Percentiles rank a stretch among this genome's conserved stretches.
phyloP scores from a whole-genome alignment of 202 grass and related monocot genomes.

The Zoysia matrella region DNA sequence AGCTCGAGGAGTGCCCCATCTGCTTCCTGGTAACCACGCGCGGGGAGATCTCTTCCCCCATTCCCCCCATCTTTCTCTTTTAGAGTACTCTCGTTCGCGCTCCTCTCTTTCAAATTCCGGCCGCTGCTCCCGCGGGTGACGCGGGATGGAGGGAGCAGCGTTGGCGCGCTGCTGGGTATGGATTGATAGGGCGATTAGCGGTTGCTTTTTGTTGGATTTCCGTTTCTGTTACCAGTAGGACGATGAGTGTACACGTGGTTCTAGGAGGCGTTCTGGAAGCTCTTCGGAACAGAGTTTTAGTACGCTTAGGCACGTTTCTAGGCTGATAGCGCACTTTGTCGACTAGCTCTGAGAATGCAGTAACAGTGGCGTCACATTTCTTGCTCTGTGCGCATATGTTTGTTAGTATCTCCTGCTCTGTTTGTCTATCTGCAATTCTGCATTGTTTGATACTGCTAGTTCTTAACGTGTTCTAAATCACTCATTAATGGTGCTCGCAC shows the following conservation, averaged over 20 bases:
- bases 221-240: neutral
- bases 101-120: no score
- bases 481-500: neutral
- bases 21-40: no score
- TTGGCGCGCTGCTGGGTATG: neutral
- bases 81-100: no score
- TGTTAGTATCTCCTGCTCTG: neutral
- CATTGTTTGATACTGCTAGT: neutral
- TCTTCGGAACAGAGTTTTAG: constrained; percentile 19
- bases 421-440: neutral
- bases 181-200: constrained; percentile 23
- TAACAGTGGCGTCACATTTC: constrained; percentile 22
- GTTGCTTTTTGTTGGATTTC: constrained; percentile 32
- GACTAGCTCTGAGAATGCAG: constrained; percentile 23
- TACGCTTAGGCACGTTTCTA: constrained; percentile 17
- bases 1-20: no score
- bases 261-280: neutral
- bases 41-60: no score
- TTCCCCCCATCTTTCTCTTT: no score
- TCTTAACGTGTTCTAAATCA: neutral
- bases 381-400: constrained; percentile 23
- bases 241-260: constrained; percentile 18
- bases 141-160: neutral
- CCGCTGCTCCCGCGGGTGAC: constrained; percentile 35
- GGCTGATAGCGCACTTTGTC: constrained; percentile 39